phyloP scores from a whole-genome alignment of 2,329 filamentous ascomycete species.

The Bipolaris victoriae region DNA sequence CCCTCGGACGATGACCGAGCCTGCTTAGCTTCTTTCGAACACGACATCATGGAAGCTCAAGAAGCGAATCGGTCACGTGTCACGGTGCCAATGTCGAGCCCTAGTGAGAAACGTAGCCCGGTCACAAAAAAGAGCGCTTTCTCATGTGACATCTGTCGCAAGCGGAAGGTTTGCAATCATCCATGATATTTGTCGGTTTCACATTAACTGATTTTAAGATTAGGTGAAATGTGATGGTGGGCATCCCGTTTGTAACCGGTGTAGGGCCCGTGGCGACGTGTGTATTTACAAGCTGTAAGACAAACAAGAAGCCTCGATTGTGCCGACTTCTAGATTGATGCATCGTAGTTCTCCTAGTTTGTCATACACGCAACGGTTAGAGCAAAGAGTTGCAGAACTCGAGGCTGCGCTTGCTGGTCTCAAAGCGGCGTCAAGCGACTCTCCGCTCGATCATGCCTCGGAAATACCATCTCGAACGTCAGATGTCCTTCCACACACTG shows the following conservation, averaged over 20 bases:
- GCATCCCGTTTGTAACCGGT: neutral
- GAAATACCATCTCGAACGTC: neutral
- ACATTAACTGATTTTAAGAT: neutral
- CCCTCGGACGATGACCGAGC: neutral
- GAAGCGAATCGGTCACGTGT: neutral
- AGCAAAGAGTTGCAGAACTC: neutral
- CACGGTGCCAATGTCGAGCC: neutral
- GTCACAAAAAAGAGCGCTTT: neutral
- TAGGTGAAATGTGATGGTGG: neutral
- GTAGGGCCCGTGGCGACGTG: neutral
- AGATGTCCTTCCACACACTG: neutral
- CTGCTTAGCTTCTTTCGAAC: neutral
- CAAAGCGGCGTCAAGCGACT: neutral
- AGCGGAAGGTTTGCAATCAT: neutral
- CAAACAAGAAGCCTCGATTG: neutral
- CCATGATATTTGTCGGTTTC: neutral
- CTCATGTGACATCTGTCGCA: neutral
- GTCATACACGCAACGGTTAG: neutral
- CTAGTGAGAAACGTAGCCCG: neutral
- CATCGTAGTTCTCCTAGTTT: neutral
- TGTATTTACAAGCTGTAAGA: neutral
- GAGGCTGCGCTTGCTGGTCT: neutral
- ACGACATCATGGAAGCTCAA: neutral
- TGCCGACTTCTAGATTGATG: neutral
- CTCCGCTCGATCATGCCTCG: neutral